phyloP scores from a whole-genome alignment of 768 basidiomycete species.

The Lactarius tabidus region DNA sequence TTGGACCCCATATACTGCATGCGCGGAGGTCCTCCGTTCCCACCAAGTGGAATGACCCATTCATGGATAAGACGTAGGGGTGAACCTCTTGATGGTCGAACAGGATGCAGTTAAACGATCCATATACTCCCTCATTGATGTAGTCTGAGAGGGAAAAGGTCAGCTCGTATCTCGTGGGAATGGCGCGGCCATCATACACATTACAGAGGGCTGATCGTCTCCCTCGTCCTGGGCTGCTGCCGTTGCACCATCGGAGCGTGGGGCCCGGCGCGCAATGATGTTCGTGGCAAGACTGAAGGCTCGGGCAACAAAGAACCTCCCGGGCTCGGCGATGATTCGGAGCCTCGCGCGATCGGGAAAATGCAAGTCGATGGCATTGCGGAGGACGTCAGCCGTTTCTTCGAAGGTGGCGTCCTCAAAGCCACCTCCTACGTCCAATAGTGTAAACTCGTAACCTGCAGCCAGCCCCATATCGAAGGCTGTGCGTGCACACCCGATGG shows the following conservation, averaged over 20 bases:
- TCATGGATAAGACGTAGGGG: slow-evolving; percentile 73
- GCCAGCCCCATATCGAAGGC: slow-evolving; percentile 86
- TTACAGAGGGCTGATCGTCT: slow-evolving; percentile 56
- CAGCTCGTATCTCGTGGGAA: slow-evolving; percentile 1
- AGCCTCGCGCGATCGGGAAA: slow-evolving; percentile 73
- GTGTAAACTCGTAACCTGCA: slow-evolving; percentile 73
- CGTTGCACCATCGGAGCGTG: slow-evolving; percentile 37
- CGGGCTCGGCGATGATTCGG: slow-evolving; percentile 92
- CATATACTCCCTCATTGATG: slow-evolving; percentile 90
- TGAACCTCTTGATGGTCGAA: slow-evolving; percentile 86
- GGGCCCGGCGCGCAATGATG: slow-evolving; percentile 84
- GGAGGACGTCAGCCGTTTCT: slow-evolving; percentile 66
- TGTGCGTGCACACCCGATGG: slow-evolving; percentile 71
- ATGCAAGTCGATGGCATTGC: slow-evolving; percentile 63
- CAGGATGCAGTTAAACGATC: slow-evolving; percentile 93
- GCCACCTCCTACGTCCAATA: slow-evolving; percentile 95
- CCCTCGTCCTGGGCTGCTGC: slow-evolving; percentile 29
- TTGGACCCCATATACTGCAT: slow-evolving; percentile 95
- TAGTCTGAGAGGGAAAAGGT: slow-evolving; percentile 60
- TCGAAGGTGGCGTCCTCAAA: slow-evolving; percentile 90
- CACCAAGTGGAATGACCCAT: slow-evolving; percentile 58
- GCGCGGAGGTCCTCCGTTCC: slow-evolving; percentile 41
- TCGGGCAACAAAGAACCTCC: slow-evolving; percentile 87
- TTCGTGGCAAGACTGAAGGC: slow-evolving; percentile 92
- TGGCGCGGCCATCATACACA: slow-evolving; percentile 67